phyloP scores from a whole-genome alignment of 441 rosid species.

The Populus hybrid region DNA sequence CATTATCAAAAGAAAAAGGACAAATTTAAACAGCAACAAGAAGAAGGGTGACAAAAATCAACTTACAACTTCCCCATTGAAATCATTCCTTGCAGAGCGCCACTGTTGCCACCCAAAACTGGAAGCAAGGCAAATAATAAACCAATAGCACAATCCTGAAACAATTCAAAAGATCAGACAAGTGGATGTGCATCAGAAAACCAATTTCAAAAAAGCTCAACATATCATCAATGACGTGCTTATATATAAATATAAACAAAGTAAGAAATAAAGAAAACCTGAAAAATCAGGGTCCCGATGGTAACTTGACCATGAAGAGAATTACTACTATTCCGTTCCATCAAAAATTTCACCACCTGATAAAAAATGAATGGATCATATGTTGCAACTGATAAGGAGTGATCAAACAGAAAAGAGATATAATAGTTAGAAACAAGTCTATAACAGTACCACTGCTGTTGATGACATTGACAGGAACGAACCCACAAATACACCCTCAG shows the following conservation, averaged over 20 bases:
- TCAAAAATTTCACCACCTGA: conserved; percentile 93
- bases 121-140: conserved; percentile 94
- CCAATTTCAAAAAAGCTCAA: conserved; percentile 13
- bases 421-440: conserved; percentile 4
- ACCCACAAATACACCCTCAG: conserved; percentile 94
- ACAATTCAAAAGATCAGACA: conserved; percentile 15
- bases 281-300: conserved; percentile 93
- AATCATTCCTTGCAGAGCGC: conserved; percentile 72
- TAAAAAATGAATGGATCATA: conserved; percentile 16
- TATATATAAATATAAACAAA: conserved; percentile 10
- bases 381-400: conserved; percentile 7
- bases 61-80: conserved; percentile 97
- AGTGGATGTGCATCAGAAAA: conserved; percentile 21
- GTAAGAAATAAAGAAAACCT: conserved; percentile 48
- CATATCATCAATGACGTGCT: conserved; percentile 3
- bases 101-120: conserved; percentile 92
- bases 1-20: neutral
- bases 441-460: conserved; percentile 70
- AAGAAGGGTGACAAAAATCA: conserved; percentile 8
- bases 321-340: conserved; percentile 68
- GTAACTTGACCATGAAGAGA: conserved; percentile 96
- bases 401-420: conserved; percentile 10
- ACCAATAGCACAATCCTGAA: conserved; percentile 96
- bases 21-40: neutral
- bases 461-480: conserved; percentile 96